Percentiles rank a stretch among this genome's conserved stretches.
These are phyloP conservation scores for Coffea eugenioides DNA, from an alignment of 257 asterid species.

Conservation along the genomic window DNA sequence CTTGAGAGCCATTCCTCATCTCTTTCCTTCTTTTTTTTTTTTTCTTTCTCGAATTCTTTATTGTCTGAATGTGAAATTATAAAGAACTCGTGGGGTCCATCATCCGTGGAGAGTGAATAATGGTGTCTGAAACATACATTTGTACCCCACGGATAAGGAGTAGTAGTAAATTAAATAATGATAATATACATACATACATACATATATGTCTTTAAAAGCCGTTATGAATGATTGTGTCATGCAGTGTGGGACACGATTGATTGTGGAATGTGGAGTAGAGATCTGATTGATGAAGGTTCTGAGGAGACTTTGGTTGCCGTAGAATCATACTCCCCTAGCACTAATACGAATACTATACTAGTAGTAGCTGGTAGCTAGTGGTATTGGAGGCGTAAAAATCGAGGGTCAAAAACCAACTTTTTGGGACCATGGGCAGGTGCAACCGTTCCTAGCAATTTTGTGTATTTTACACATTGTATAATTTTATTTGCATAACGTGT, in stretches of 20 bases:
- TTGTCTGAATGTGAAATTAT: neutral
- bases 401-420: constrained; percentile 66
- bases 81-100: too few species aligned
- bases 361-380: too few species aligned
- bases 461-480: too few species aligned
- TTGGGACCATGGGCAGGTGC: constrained; percentile 4
- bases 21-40: constrained; percentile 1
- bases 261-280: too few species aligned
- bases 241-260: neutral
- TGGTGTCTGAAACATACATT: too few species aligned
- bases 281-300: constrained; percentile 10
- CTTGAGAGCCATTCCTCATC: constrained; percentile 28
- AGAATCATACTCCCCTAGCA: too few species aligned
- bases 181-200: too few species aligned
- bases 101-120: too few species aligned
- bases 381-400: neutral
- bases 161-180: too few species aligned
- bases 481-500: too few species aligned
- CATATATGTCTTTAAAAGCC: neutral
- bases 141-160: neutral
- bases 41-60: neutral
- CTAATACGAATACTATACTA: too few species aligned
- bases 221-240: neutral
- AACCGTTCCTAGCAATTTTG: too few species aligned
- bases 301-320: neutral